Evolutionary conservation across 108 stramenopile genomes (phyloP).

Genomic region (Conticribra guillardii): DNA sequence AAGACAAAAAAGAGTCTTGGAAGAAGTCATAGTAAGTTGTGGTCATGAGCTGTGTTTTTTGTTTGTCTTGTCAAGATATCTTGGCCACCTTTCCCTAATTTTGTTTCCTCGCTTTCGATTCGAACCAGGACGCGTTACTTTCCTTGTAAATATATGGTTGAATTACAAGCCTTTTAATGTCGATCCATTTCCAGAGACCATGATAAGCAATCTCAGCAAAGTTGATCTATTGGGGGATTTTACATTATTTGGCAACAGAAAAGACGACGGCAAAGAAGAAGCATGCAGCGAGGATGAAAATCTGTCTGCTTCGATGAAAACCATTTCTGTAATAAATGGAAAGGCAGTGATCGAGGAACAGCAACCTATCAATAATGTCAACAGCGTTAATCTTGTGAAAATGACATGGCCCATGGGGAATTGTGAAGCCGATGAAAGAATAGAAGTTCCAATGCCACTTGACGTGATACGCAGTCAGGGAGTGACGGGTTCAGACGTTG

Average conservation of each 20-base stretch:
- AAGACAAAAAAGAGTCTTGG: conserved; percentile 21
- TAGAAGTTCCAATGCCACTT: conserved; percentile 59
- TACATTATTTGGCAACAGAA: conserved; percentile 10
- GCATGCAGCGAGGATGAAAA: not conserved
- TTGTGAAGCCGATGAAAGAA: conserved; percentile 49
- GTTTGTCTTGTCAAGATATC: not conserved
- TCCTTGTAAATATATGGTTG: conserved; percentile 50
- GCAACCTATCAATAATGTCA: not conserved
- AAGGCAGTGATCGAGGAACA: conserved; percentile 4
- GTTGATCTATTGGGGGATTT: conserved; percentile 32
- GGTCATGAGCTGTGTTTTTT: not conserved
- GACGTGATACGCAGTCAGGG: conserved; percentile 18
- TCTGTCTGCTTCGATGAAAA: too few species aligned
- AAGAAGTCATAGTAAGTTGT: conserved; percentile 30
- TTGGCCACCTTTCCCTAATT: too few species aligned
- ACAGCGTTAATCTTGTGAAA: not conserved
- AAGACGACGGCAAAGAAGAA: not conserved
- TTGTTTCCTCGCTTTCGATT: not conserved
- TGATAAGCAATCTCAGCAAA: conserved; percentile 37
- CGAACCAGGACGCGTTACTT: conserved; percentile 22
- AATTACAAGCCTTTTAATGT: conserved; percentile 42
- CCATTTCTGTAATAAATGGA: too few species aligned
- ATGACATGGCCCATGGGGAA: conserved; percentile 74
- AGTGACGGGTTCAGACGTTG: conserved; percentile 8
- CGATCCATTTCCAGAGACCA: conserved; percentile 39